A percentile compares a stretch with the other conserved stretches of the same genome.
Evolutionary conservation across 2,329 filamentous ascomycete species (phyloP).

Genomic region (Ascochyta pisi): DNA sequence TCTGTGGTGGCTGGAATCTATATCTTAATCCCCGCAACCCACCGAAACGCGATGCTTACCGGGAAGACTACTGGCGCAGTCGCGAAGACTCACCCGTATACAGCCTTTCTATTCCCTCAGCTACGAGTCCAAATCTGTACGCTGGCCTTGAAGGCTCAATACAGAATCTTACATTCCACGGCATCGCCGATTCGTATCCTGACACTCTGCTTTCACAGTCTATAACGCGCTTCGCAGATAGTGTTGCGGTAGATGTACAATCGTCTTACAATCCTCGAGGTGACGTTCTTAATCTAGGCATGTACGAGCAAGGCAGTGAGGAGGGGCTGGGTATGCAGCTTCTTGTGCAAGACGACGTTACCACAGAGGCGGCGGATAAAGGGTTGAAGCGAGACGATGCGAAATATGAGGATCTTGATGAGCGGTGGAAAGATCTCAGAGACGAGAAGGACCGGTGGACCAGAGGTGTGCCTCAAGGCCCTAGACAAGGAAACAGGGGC

Average conservation of each 20-base stretch:
- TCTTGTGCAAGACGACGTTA: constrained; percentile 48
- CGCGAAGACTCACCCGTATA: constrained; percentile 54
- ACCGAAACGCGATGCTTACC: constrained; percentile 23
- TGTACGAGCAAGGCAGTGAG: constrained; percentile 54
- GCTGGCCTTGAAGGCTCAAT: constrained; percentile 57
- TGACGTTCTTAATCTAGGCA: constrained; percentile 50
- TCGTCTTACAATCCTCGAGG: constrained; percentile 42
- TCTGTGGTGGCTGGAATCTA: constrained; percentile 53
- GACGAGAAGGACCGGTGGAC: constrained; percentile 33
- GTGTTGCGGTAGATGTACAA: constrained; percentile 31
- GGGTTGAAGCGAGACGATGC: constrained; percentile 17
- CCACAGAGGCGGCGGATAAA: constrained; percentile 29
- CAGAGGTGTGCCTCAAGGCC: constrained; percentile 15
- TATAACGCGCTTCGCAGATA: not conserved
- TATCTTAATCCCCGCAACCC: constrained; percentile 52
- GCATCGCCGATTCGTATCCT: constrained; percentile 51
- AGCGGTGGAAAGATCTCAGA: constrained; percentile 49
- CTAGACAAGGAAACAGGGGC: constrained; percentile 17
- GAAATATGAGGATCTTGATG: constrained; percentile 40
- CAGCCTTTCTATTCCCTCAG: constrained; percentile 55
- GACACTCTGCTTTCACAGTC: constrained; percentile 48
- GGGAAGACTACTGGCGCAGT: constrained; percentile 24
- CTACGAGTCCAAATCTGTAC: constrained; percentile 54
- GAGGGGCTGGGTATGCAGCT: constrained; percentile 49
- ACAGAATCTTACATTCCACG: constrained; percentile 53